phyloP scores from a whole-genome alignment of 176 grass and related monocot genomes.

The Oryza brachyantha region DNA sequence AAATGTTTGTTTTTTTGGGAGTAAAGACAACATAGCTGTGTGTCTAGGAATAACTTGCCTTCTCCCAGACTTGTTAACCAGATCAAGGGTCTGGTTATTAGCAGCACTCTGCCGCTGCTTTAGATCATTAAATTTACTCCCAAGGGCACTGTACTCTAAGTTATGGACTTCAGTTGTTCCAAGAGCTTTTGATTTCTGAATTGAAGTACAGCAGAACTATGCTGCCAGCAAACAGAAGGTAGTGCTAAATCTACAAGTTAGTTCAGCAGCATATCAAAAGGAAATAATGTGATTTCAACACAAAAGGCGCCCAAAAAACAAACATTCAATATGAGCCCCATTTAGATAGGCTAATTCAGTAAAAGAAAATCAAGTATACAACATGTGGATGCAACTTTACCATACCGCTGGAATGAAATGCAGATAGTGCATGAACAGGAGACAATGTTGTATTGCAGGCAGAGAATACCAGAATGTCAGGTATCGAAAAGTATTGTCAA shows the following conservation, averaged over 20 bases:
- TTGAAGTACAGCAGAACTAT: conserved; percentile 80
- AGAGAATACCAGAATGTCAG: conserved; percentile 6
- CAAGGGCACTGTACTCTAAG: conserved; percentile 62
- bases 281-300: not conserved
- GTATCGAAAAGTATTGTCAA: not conserved
- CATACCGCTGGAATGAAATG: not conserved
- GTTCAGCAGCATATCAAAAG: not conserved
- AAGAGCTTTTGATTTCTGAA: conserved; percentile 91
- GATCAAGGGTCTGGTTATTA: conserved; percentile 45
- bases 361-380: not conserved
- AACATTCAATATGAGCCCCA: not conserved
- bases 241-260: not conserved
- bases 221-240: conserved; percentile 38
- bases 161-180: conserved; percentile 88
- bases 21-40: no score
- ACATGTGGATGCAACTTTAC: not conserved
- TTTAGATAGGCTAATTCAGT: not conserved
- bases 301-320: not conserved
- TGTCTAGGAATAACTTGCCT: conserved; percentile 56
- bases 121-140: conserved; percentile 73
- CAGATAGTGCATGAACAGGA: not conserved
- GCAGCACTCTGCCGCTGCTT: conserved; percentile 59
- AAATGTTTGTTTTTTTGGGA: not conserved
- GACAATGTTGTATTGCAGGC: not conserved
- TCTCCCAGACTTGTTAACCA: conserved; percentile 71